Evolutionary conservation across 2,329 filamentous ascomycete species (phyloP).

Genomic region (Fusarium mundagurra): DNA sequence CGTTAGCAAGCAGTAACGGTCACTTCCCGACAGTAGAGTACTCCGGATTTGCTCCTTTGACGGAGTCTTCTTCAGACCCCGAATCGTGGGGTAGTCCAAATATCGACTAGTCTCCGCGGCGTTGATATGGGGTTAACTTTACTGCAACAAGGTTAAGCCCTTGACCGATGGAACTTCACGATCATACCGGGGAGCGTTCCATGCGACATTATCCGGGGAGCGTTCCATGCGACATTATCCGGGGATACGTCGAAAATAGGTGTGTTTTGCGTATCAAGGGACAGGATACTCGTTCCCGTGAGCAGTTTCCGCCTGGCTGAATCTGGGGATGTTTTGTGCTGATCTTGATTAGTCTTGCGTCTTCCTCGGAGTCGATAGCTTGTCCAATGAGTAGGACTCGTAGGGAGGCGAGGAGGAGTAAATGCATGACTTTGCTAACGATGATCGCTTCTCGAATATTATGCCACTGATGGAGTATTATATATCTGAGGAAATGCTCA

Average conservation of each 20-base stretch:
- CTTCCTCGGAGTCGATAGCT: not conserved
- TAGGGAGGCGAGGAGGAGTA: not conserved
- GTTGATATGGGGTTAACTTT: not conserved
- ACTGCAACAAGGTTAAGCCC: not conserved
- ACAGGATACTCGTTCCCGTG: not conserved
- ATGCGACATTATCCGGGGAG: not conserved
- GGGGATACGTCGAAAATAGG: not conserved
- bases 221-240: not conserved
- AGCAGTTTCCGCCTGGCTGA: not conserved
- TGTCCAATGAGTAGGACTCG: not conserved
- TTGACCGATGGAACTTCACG: not conserved
- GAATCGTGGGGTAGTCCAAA: constrained; percentile 1
- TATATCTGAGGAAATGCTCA: not conserved
- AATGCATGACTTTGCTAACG: not conserved
- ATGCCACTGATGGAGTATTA: not conserved
- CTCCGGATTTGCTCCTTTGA: not conserved
- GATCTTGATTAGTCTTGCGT: not conserved
- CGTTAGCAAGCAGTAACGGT: rapidly evolving
- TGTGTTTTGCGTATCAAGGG: not conserved
- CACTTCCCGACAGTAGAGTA: rapidly evolving
- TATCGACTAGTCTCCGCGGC: constrained; percentile 18
- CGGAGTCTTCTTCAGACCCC: not conserved
- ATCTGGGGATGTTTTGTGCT: not conserved
- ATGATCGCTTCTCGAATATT: not conserved
- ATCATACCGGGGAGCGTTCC: not conserved